Evolutionary conservation across 2,329 filamentous ascomycete genomes (phyloP).

Genomic region (Cytospora schulzeri): DNA sequence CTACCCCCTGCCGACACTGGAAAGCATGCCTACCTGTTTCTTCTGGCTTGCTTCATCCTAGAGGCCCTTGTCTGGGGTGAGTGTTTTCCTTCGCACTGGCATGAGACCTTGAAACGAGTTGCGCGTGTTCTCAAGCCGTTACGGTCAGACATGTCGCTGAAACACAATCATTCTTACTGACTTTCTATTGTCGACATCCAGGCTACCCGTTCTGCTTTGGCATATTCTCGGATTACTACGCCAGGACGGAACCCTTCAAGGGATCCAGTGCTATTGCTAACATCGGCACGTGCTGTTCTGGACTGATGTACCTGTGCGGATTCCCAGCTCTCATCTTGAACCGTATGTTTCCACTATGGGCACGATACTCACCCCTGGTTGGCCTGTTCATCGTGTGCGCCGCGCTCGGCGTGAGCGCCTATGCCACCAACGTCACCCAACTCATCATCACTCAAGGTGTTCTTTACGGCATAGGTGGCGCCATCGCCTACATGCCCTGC

Average conservation of each 20-base stretch:
- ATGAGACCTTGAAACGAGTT: background rate
- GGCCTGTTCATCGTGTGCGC: constrained; percentile 56
- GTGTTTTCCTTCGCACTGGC: constrained; percentile 17
- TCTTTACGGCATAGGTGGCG: constrained; percentile 60
- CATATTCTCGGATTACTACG: constrained; percentile 72
- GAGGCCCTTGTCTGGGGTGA: constrained; percentile 58
- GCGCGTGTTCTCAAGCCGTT: background rate
- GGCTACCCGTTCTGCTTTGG: constrained; percentile 71
- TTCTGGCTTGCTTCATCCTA: constrained; percentile 52
- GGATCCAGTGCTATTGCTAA: constrained; percentile 57
- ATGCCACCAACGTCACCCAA: constrained; percentile 54
- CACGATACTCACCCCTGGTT: constrained; percentile 45
- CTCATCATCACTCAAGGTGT: constrained; percentile 64
- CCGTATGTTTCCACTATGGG: constrained; percentile 44
- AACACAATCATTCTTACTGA: constrained; percentile 21
- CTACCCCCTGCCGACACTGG: constrained; percentile 41
- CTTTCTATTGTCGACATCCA: constrained; percentile 34
- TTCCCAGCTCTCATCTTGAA: constrained; percentile 52
- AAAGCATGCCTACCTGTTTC: constrained; percentile 46
- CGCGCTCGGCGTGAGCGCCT: constrained; percentile 53
- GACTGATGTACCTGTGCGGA: constrained; percentile 58
- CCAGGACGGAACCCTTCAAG: constrained; percentile 58
- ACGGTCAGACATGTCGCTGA: background rate
- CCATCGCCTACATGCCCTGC: constrained; percentile 57
- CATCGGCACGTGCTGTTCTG: constrained; percentile 41